phyloP scores from a whole-genome alignment of 2,329 filamentous ascomycete genomes.

The Aureobasidium pullulans region DNA sequence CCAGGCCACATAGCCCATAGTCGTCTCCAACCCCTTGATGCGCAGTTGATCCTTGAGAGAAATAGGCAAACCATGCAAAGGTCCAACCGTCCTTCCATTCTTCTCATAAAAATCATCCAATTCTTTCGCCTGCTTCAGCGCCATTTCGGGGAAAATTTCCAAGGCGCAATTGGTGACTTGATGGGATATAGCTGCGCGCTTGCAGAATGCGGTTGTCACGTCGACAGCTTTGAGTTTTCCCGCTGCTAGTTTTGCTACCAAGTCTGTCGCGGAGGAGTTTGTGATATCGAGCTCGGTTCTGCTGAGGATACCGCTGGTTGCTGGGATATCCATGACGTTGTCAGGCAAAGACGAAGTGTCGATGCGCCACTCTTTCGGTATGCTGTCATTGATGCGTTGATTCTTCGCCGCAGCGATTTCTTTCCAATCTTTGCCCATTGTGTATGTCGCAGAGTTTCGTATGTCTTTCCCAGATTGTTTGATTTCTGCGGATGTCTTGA shows the following conservation, averaged over 20 bases:
- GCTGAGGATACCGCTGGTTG: slow-evolving; percentile 6
- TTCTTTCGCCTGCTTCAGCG: slow-evolving; percentile 40
- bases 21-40: slow-evolving; percentile 36
- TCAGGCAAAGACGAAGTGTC: slow-evolving; percentile 31
- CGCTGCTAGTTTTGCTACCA: slow-evolving; percentile 1
- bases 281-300: slow-evolving; percentile 13
- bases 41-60: slow-evolving; percentile 19
- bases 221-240: slow-evolving; percentile 37
- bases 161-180: slow-evolving; percentile 42
- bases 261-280: slow-evolving; percentile 1
- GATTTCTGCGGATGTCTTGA: no score
- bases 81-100: slow-evolving; percentile 34
- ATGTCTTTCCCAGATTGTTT: no score
- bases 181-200: slow-evolving; percentile 42
- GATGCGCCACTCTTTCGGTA: slow-evolving; percentile 53
- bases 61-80: slow-evolving; percentile 19
- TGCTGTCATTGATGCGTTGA: slow-evolving; percentile 30
- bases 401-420: not conserved
- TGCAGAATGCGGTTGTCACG: slow-evolving; percentile 44
- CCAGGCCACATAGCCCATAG: slow-evolving; percentile 56
- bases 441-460: no score
- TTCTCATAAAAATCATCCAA: slow-evolving; percentile 42
- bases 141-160: slow-evolving; percentile 32
- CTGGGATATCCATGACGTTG: slow-evolving; percentile 2
- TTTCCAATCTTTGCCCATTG: slow-evolving; percentile 7